Evolutionary conservation across 2,329 filamentous ascomycete species (phyloP).

Genomic region (Sporothrix brasiliensis): DNA sequence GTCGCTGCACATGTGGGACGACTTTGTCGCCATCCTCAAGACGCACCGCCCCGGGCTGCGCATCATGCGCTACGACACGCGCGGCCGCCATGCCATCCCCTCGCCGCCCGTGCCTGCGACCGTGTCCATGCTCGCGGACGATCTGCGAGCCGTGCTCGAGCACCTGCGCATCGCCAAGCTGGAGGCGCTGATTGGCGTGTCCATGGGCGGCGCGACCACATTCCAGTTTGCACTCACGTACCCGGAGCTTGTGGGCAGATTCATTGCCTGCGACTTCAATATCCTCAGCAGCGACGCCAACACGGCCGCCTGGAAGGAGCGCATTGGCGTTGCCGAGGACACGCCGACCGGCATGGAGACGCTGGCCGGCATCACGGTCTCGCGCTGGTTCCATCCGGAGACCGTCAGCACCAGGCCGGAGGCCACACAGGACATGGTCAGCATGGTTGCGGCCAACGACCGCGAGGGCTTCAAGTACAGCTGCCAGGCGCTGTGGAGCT

Average conservation of each 20-base stretch:
- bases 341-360: slow-evolving; percentile 57
- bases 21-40: slow-evolving; percentile 66
- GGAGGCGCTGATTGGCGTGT: slow-evolving; percentile 72
- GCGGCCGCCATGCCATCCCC: slow-evolving; percentile 63
- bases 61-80: slow-evolving; percentile 75
- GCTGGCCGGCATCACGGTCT: slow-evolving; percentile 71
- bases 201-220: slow-evolving; percentile 77
- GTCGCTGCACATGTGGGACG: slow-evolving; percentile 78
- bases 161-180: slow-evolving; percentile 69
- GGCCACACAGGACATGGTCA: slow-evolving; percentile 55
- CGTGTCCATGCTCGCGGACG: slow-evolving; percentile 67
- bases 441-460: slow-evolving; percentile 70
- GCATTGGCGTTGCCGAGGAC: slow-evolving; percentile 68
- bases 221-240: slow-evolving; percentile 72
- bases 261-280: slow-evolving; percentile 81
- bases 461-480: slow-evolving; percentile 69
- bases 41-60: slow-evolving; percentile 65
- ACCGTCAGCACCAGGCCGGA: slow-evolving; percentile 53
- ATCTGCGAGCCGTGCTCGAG: slow-evolving; percentile 67
- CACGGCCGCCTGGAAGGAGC: slow-evolving; percentile 76
- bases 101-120: slow-evolving; percentile 56
- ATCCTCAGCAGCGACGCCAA: slow-evolving; percentile 71
- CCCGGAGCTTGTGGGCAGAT: slow-evolving; percentile 60
- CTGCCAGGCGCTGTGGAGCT: slow-evolving; percentile 71
- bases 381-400: slow-evolving; percentile 74